Conservation (phyloP, 2,329 filamentous ascomycete species). For the Penicillium sp. region DNA sequence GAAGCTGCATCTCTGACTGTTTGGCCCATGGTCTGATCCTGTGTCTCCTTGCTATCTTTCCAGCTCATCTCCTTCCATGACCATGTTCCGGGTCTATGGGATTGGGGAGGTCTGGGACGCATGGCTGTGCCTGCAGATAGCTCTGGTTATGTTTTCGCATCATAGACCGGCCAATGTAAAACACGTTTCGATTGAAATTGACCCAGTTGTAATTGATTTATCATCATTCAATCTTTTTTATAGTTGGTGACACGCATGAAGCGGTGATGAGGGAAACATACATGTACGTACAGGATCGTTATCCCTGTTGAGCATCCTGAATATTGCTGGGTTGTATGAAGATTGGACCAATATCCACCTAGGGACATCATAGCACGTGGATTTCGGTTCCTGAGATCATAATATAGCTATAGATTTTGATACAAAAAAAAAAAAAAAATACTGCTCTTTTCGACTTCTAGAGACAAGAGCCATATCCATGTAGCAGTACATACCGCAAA, state of each 20-base stretch:
- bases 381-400: too few species aligned
- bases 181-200: conserved; percentile 24
- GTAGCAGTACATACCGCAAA: not conserved
- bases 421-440: too few species aligned
- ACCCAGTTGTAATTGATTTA: not conserved
- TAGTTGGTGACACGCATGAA: too few species aligned
- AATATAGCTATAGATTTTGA: too few species aligned
- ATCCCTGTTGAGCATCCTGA: too few species aligned
- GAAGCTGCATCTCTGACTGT: conserved; percentile 22
- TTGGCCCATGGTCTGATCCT: conserved; percentile 23
- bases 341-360: too few species aligned
- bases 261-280: too few species aligned
- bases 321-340: too few species aligned
- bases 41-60: conserved; percentile 12
- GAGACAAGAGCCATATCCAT: too few species aligned
- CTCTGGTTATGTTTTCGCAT: conserved; percentile 36
- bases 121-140: conserved; percentile 30
- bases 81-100: conserved; percentile 25
- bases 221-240: not conserved
- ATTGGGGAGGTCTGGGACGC: conserved; percentile 23
- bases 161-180: conserved; percentile 44
- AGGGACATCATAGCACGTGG: too few species aligned
- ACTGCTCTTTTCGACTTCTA: too few species aligned
- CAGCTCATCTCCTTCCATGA: conserved; percentile 26
- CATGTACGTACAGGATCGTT: too few species aligned